A percentile compares a stretch with the other conserved stretches of the same genome.
phyloP scores from a whole-genome alignment of 768 basidiomycete genomes.

The Pisolithus sp. region DNA sequence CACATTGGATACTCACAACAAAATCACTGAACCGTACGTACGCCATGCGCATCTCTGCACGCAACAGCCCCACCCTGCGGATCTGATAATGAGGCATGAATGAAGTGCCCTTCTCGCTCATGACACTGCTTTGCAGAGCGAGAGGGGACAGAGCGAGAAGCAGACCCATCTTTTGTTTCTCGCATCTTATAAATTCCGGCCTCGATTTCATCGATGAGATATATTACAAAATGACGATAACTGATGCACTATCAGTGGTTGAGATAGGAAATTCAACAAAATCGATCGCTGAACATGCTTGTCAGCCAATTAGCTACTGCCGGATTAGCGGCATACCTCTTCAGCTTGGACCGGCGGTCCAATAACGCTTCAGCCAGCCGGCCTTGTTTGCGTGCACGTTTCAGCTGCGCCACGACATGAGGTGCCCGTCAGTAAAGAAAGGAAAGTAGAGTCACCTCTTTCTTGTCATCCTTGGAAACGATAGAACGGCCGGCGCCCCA shows the following conservation, averaged over 20 bases:
- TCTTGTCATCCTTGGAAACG: slow-evolving; percentile 63
- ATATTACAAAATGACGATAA: slow-evolving; percentile 3
- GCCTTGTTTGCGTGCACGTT: slow-evolving; percentile 72
- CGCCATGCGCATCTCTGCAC: neutral
- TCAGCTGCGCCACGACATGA: slow-evolving; percentile 45
- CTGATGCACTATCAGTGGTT: slow-evolving; percentile 10
- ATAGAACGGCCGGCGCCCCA: slow-evolving; percentile 80
- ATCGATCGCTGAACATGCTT: slow-evolving; percentile 34
- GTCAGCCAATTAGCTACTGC: slow-evolving; percentile 3
- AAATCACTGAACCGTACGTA: neutral
- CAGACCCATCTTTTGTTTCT: neutral
- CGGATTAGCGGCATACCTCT: slow-evolving; percentile 47
- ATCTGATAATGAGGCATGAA: slow-evolving; percentile 9
- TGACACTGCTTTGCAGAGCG: slow-evolving; percentile 1
- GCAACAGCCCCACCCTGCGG: neutral
- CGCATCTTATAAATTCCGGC: neutral
- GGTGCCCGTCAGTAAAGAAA: slow-evolving; percentile 1
- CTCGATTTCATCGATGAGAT: slow-evolving; percentile 9
- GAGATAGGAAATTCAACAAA: slow-evolving; percentile 29
- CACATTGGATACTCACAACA: slow-evolving; percentile 4
- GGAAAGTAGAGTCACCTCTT: slow-evolving; percentile 44
- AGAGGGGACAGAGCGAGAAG: neutral
- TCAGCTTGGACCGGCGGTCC: slow-evolving; percentile 75
- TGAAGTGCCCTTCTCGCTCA: neutral
- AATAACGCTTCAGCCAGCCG: slow-evolving; percentile 75